Conservation (phyloP, 2,329 filamentous ascomycete genomes). For the Fusarium mundagurra region DNA sequence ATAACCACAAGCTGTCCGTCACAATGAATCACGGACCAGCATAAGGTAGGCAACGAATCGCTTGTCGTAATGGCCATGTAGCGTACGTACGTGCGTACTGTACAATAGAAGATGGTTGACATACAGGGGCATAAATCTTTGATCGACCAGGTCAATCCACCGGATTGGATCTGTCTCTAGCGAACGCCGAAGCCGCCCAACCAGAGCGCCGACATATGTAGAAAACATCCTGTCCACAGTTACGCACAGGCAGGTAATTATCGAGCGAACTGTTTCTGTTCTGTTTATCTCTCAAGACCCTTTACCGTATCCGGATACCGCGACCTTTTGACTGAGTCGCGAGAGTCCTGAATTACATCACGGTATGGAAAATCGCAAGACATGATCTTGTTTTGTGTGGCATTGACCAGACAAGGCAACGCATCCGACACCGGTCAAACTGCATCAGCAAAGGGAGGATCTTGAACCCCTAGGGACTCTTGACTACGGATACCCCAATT, state of each 20-base stretch:
- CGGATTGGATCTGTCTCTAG: slow-evolving; percentile 26
- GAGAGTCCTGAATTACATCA: slow-evolving; percentile 28
- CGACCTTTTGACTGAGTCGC: slow-evolving; percentile 14
- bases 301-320: slow-evolving; percentile 24
- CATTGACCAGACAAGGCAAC: not conserved
- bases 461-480: not conserved
- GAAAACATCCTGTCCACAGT: slow-evolving; percentile 32
- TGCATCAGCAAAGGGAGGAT: slow-evolving; percentile 3
- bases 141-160: slow-evolving; percentile 28
- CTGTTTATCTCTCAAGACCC: slow-evolving; percentile 35
- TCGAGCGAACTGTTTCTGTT: slow-evolving; percentile 21
- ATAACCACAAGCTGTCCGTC: slow-evolving; percentile 6
- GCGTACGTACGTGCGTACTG: not conserved
- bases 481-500: not conserved
- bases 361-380: slow-evolving; percentile 8
- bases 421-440: not conserved
- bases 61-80: slow-evolving; percentile 7
- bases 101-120: not conserved
- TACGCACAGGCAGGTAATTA: slow-evolving; percentile 13
- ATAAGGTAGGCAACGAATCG: not conserved
- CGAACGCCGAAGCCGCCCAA: slow-evolving; percentile 24
- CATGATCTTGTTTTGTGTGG: not conserved
- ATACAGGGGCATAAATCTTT: slow-evolving; percentile 22
- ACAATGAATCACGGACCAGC: slow-evolving; percentile 13
- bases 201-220: slow-evolving; percentile 33